Conservation (phyloP, 495 filamentous ascomycete genomes). For the Podospora australis region DNA sequence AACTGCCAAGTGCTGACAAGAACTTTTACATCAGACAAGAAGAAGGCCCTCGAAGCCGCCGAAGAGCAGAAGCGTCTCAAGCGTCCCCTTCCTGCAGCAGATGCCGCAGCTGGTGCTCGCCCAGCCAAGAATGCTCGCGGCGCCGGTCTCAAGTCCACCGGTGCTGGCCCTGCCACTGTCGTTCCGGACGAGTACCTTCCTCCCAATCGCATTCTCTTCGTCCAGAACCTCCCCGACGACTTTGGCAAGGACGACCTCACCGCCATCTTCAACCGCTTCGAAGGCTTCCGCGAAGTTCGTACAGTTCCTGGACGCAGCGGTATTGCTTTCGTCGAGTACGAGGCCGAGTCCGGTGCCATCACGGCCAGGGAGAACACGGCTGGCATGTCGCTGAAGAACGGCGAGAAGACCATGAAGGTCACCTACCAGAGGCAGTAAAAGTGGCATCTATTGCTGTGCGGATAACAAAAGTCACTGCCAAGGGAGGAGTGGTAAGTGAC, state of each 20-base stretch:
- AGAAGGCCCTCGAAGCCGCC: constrained; percentile 77
- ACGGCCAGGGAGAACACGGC: constrained; percentile 91
- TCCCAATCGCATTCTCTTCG: constrained; percentile 95
- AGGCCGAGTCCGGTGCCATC: constrained; percentile 81
- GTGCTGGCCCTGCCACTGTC: constrained; percentile 60
- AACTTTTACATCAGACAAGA: constrained; percentile 58
- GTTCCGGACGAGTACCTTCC: constrained; percentile 96
- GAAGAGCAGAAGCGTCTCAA: constrained; percentile 82
- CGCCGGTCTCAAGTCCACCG: constrained; percentile 74
- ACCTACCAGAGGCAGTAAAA: constrained; percentile 84
- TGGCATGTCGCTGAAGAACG: constrained; percentile 75
- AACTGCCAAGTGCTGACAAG: constrained; percentile 1
- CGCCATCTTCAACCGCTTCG: constrained; percentile 78
- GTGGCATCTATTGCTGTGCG: neutral
- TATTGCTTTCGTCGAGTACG: constrained; percentile 96
- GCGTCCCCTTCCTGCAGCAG: constrained; percentile 51
- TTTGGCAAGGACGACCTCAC: constrained; percentile 73
- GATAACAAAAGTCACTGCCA: neutral
- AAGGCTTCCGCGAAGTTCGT: constrained; percentile 90
- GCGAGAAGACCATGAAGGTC: constrained; percentile 61
- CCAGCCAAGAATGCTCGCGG: constrained; percentile 69
- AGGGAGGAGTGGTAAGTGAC: neutral
- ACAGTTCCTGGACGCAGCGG: constrained; percentile 79
- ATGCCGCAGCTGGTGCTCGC: constrained; percentile 48
- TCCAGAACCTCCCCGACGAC: constrained; percentile 86